A percentile compares a stretch with the other conserved stretches of the same genome.
phyloP scores from a whole-genome alignment of 2,329 filamentous ascomycete genomes.

The Penicillium psychrosexuale region DNA sequence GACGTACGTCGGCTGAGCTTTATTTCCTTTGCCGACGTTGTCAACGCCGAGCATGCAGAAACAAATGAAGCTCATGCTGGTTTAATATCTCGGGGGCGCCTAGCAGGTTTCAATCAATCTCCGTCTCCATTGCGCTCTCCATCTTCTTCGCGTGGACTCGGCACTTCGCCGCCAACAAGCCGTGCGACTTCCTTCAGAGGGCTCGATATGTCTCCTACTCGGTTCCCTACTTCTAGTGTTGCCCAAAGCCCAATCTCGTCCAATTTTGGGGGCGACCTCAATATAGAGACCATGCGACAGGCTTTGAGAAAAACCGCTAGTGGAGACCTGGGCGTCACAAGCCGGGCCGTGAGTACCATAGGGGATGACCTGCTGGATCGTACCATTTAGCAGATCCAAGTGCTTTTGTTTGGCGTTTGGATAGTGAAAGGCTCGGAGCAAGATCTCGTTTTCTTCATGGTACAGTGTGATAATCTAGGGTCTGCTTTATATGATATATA shows the following conservation, averaged over 20 bases:
- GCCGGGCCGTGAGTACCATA: slow-evolving; percentile 31
- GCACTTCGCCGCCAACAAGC: slow-evolving; percentile 72
- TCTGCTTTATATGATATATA: slow-evolving; percentile 8
- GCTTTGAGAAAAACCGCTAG: slow-evolving; percentile 81
- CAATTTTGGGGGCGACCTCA: slow-evolving; percentile 64
- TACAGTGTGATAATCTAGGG: background rate
- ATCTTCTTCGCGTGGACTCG: slow-evolving; percentile 66
- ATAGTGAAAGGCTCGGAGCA: background rate
- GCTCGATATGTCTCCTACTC: slow-evolving; percentile 64
- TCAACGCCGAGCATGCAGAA: slow-evolving; percentile 64
- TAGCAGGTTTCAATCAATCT: slow-evolving; percentile 56
- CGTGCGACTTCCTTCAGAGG: slow-evolving; percentile 72
- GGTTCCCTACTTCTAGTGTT: slow-evolving; percentile 58
- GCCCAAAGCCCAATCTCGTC: slow-evolving; percentile 52
- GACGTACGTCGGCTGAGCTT: slow-evolving; percentile 86
- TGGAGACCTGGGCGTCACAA: slow-evolving; percentile 61
- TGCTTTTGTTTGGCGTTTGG: slow-evolving; percentile 1
- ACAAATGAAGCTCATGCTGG: slow-evolving; percentile 31
- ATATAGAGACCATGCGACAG: slow-evolving; percentile 91
- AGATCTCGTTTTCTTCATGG: slow-evolving; percentile 11
- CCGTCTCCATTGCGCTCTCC: slow-evolving; percentile 79
- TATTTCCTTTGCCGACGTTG: slow-evolving; percentile 94
- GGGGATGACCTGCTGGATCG: slow-evolving; percentile 34
- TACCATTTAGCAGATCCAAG: slow-evolving; percentile 18
- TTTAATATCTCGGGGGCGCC: slow-evolving; percentile 15